Evolutionary conservation across 2,329 filamentous ascomycete genomes (phyloP).

Genomic region (Aspergillus fructus): DNA sequence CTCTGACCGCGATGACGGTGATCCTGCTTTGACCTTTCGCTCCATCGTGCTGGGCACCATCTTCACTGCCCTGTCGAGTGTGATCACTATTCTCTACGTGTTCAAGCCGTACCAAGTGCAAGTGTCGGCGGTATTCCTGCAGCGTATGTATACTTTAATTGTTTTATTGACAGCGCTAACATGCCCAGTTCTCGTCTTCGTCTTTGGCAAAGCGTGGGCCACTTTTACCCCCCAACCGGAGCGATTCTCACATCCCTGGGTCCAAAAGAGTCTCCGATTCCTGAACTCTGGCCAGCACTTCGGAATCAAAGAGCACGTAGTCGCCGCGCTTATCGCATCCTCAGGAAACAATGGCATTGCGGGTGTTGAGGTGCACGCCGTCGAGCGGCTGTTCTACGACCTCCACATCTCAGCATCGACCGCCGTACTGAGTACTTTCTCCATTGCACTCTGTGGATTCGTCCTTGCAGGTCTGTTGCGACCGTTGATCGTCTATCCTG

Average conservation of each 20-base stretch:
- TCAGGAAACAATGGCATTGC: slow-evolving; percentile 52
- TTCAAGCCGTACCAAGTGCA: slow-evolving; percentile 7
- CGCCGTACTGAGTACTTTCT: slow-evolving; percentile 52
- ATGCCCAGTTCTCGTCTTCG: slow-evolving; percentile 52
- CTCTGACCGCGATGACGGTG: slow-evolving; percentile 50
- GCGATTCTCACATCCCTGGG: slow-evolving; percentile 34
- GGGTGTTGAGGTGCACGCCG: slow-evolving; percentile 21
- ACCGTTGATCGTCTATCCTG: slow-evolving; percentile 56
- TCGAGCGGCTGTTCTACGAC: slow-evolving; percentile 38
- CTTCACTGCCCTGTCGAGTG: slow-evolving; percentile 1
- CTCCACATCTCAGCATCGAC: slow-evolving; percentile 44
- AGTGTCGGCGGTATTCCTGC: background rate
- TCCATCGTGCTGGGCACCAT: slow-evolving; percentile 51
- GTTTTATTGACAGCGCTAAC: slow-evolving; percentile 50
- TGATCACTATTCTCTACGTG: slow-evolving; percentile 6
- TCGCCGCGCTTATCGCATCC: slow-evolving; percentile 55
- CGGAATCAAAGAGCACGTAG: slow-evolving; percentile 57
- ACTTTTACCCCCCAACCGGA: slow-evolving; percentile 54
- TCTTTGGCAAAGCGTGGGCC: slow-evolving; percentile 53
- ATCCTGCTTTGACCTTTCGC: slow-evolving; percentile 54
- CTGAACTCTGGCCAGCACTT: slow-evolving; percentile 52
- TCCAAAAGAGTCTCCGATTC: slow-evolving; percentile 44
- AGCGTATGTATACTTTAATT: background rate
- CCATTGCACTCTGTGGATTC: slow-evolving; percentile 57
- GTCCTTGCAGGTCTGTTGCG: slow-evolving; percentile 55